Evolutionary conservation across 139 green algal genomes (phyloP).

Genomic region (Haematococcus lacustris): DNA sequence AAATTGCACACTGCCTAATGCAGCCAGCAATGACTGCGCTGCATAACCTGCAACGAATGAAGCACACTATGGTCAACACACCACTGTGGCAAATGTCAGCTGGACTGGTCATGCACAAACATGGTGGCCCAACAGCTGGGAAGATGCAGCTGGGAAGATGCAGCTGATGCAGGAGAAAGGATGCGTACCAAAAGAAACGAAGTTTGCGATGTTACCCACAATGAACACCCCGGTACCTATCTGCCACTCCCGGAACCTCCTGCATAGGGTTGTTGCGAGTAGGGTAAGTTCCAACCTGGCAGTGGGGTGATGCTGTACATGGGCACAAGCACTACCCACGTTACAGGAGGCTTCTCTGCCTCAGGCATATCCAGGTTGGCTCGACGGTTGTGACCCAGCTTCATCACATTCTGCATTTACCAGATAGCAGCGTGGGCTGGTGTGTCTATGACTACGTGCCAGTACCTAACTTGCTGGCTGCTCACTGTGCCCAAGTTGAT

Average conservation of each 20-base stretch:
- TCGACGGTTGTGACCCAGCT: constrained; percentile 76
- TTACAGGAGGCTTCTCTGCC: constrained; percentile 20
- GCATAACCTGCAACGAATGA: constrained; percentile 55
- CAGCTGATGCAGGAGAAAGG: no score
- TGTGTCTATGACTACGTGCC: background rate
- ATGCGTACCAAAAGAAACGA: constrained; percentile 55
- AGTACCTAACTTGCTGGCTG: background rate
- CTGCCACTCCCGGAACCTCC: constrained; percentile 50
- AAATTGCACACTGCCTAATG: constrained; percentile 81
- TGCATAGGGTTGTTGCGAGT: no score
- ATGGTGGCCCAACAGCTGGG: no score
- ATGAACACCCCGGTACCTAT: constrained; percentile 61
- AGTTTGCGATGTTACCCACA: constrained; percentile 70
- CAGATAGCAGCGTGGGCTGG: background rate
- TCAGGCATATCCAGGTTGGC: constrained; percentile 22
- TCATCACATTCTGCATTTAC: constrained; percentile 75
- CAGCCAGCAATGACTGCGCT: constrained; percentile 75
- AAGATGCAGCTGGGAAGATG: no score
- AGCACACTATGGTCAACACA: no score
- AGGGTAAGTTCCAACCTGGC: background rate
- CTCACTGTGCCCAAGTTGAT: constrained; percentile 72
- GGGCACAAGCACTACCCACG: background rate
- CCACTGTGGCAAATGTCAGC: no score
- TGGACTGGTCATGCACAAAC: no score
- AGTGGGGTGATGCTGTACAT: background rate